Percentiles rank a stretch among this genome's conserved stretches.
These are phyloP conservation scores for Cytospora leucostoma DNA, from an alignment of 2,329 filamentous ascomycete species.

Conservation along the genomic window DNA sequence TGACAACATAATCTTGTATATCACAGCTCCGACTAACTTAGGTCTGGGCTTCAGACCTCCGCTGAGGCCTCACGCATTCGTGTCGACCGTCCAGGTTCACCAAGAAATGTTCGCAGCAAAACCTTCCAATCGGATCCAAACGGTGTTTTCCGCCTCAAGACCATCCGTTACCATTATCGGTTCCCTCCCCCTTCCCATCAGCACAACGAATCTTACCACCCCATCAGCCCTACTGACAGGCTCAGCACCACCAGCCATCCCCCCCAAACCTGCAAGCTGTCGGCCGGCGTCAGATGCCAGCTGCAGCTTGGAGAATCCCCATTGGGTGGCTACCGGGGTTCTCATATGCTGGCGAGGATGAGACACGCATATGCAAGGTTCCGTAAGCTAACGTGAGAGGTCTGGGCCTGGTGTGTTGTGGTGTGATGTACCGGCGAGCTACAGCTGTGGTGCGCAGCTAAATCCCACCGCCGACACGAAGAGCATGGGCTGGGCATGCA, in stretches of 20 bases:
- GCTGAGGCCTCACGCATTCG: neutral
- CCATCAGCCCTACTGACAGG: slow-evolving; percentile 13
- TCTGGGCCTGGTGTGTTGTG: neutral
- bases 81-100: neutral
- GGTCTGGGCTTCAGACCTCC: neutral
- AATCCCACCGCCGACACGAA: slow-evolving; percentile 14
- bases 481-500: slow-evolving; percentile 11
- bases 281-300: slow-evolving; percentile 14
- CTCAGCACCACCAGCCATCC: slow-evolving; percentile 4
- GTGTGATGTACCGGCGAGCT: slow-evolving; percentile 15
- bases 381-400: slow-evolving; percentile 9
- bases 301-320: neutral
- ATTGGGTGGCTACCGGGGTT: slow-evolving; percentile 15
- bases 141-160: neutral
- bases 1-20: neutral
- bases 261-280: slow-evolving; percentile 6
- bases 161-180: slow-evolving; percentile 8
- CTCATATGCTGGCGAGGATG: slow-evolving; percentile 14
- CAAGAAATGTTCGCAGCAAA: neutral
- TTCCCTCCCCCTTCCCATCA: slow-evolving; percentile 9
- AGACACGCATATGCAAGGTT: slow-evolving; percentile 13
- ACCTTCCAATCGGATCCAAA: neutral
- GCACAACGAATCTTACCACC: neutral
- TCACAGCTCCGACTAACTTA: neutral
- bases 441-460: slow-evolving; percentile 20